Conservation (phyloP, 805 yeast genomes). For the Kodamaea nitidulidarum region DNA sequence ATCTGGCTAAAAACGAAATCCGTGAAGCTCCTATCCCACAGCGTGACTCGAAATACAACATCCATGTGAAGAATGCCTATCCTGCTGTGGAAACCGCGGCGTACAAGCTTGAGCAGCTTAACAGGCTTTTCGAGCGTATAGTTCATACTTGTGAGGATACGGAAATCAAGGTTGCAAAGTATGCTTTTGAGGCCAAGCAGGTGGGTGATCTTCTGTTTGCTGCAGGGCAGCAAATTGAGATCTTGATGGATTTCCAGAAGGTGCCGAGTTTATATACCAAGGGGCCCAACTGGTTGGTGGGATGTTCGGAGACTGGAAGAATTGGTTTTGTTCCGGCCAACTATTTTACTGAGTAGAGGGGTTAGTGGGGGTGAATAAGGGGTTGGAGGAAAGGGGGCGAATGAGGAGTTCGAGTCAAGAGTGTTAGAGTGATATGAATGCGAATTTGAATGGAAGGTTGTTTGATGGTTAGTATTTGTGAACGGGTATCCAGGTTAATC, state of each 20-base stretch:
- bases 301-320: constrained; percentile 20
- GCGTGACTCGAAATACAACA: constrained; percentile 8
- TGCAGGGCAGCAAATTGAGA: constrained; percentile 30
- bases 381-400: not conserved
- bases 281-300: constrained; percentile 33
- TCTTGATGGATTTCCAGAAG: constrained; percentile 29
- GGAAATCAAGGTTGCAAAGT: constrained; percentile 14
- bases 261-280: constrained; percentile 17
- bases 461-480: too few species aligned
- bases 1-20: constrained; percentile 32
- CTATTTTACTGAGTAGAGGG: constrained; percentile 3
- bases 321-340: constrained; percentile 34
- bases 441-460: too few species aligned
- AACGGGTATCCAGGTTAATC: too few species aligned
- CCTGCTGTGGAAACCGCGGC: constrained; percentile 20
- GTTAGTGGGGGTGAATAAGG: not conserved
- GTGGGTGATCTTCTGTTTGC: constrained; percentile 38
- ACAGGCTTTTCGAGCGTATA: constrained; percentile 21
- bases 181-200: constrained; percentile 27
- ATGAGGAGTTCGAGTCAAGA: too few species aligned
- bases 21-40: constrained; percentile 25
- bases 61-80: constrained; percentile 11
- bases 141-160: constrained; percentile 4
- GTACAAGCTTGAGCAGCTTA: constrained; percentile 22
- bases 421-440: too few species aligned